Conservation (phyloP, 2,329 filamentous ascomycete species). For the Cladosporium sp. region DNA sequence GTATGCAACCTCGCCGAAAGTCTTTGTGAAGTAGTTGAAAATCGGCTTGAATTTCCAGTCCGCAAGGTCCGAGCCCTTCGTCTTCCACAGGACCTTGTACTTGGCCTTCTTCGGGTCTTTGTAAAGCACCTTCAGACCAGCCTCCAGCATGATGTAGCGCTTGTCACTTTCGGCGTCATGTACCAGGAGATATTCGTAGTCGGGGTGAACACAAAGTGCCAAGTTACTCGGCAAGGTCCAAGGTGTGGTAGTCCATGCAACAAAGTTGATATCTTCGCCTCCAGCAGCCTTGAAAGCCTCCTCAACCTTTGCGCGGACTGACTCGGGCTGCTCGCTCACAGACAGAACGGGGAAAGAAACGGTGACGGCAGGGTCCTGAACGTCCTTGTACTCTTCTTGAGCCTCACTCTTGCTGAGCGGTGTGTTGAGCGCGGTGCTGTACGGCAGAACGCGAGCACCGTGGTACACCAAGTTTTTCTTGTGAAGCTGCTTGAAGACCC, state of each 20-base stretch:
- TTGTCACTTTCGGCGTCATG: conserved; percentile 76
- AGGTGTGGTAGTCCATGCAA: conserved; percentile 88
- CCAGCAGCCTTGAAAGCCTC: conserved; percentile 27
- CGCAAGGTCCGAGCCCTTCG: conserved; percentile 79
- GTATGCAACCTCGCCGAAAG: conserved; percentile 83
- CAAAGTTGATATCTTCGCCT: conserved; percentile 64
- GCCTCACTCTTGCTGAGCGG: conserved; percentile 91
- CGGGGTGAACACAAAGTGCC: conserved; percentile 72
- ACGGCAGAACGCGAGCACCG: conserved; percentile 90
- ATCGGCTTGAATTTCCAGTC: conserved; percentile 86
- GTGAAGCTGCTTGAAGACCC: conserved; percentile 91
- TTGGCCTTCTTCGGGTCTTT: conserved; percentile 96
- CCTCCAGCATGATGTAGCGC: conserved; percentile 79
- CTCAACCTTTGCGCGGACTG: conserved; percentile 24
- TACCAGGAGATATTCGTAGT: conserved; percentile 85
- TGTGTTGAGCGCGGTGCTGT: conserved; percentile 84
- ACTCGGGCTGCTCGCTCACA: conserved; percentile 28
- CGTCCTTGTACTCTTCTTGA: conserved; percentile 90
- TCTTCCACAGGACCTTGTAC: conserved; percentile 69
- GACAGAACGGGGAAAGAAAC: conserved; percentile 75
- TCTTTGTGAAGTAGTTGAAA: conserved; percentile 84
- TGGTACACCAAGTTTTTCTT: conserved; percentile 88
- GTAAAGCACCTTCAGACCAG: conserved; percentile 76
- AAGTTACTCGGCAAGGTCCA: conserved; percentile 81
- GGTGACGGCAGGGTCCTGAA: conserved; percentile 84